A percentile compares a stretch with the other conserved stretches of the same genome.
These are phyloP conservation scores for Solanum sejunctum DNA, from an alignment of 257 asterid genomes.

Conservation along the genomic window DNA sequence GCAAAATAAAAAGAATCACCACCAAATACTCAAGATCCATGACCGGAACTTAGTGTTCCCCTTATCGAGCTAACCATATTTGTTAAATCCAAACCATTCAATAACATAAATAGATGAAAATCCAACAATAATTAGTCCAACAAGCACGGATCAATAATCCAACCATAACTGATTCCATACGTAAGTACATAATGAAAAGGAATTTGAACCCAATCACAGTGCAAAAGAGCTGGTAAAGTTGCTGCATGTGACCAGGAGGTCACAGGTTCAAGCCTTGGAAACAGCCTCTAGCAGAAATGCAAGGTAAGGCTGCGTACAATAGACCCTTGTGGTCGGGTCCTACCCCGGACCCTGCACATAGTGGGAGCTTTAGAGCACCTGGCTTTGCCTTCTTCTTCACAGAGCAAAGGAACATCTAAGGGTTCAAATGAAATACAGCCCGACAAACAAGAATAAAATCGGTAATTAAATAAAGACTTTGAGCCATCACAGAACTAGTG, in stretches of 20 bases:
- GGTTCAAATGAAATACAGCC: neutral
- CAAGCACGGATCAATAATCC: neutral
- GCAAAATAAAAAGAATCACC: neutral
- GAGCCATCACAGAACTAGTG: neutral
- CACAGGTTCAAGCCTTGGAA: no score
- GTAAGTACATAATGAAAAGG: neutral
- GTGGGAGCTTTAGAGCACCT: no score
- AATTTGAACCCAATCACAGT: neutral
- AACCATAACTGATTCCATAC: neutral
- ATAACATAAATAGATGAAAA: neutral
- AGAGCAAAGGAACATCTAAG: neutral
- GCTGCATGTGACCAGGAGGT: no score
- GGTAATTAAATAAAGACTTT: neutral
- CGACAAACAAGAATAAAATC: neutral
- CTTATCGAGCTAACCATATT: neutral
- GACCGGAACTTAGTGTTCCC: neutral
- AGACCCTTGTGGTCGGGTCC: no score
- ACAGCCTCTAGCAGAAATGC: no score
- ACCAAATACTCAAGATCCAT: neutral
- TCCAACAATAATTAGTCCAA: neutral
- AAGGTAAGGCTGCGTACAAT: no score
- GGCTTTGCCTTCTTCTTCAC: neutral
- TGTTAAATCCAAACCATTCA: neutral
- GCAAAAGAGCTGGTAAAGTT: neutral
- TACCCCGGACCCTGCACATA: no score